Percentiles rank a stretch among this genome's conserved stretches.
phyloP scores from a whole-genome alignment of 805 yeast species.

The Myxozyma mucilagina region DNA sequence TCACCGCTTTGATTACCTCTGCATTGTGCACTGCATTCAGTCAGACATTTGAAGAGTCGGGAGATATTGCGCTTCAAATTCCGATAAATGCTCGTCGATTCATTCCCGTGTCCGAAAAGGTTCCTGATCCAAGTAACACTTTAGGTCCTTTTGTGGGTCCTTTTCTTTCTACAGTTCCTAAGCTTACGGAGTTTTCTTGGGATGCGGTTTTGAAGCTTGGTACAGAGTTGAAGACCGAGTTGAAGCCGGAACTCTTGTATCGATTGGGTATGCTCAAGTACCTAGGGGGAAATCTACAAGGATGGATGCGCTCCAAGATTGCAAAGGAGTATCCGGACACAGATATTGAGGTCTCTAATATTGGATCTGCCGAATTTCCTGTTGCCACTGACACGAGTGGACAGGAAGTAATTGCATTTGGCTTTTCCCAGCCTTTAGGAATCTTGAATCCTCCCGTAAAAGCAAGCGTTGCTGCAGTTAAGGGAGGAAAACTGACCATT shows the following conservation, averaged over 20 bases:
- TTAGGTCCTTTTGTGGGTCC: conserved; percentile 15
- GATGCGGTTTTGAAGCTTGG: not conserved
- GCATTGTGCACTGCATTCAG: not conserved
- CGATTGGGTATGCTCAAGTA: conserved; percentile 7
- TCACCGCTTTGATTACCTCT: conserved; percentile 14
- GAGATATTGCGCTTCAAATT: conserved; percentile 3
- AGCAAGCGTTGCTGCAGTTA: conserved; percentile 2
- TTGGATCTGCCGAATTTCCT: conserved; percentile 12
- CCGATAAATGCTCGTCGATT: conserved; percentile 22
- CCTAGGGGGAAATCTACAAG: conserved; percentile 3
- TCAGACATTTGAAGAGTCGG: not conserved
- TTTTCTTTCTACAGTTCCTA: not conserved
- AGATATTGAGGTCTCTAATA: conserved; percentile 16
- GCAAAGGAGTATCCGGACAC: not conserved
- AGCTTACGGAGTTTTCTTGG: conserved; percentile 10
- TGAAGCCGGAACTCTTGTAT: not conserved
- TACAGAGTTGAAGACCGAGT: conserved; percentile 1
- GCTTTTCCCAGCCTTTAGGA: conserved; percentile 16
- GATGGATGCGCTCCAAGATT: conserved; percentile 2
- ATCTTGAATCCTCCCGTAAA: not conserved
- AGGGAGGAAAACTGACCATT: conserved; percentile 13
- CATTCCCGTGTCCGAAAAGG: not conserved
- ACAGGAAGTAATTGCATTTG: not conserved
- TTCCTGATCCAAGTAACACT: not conserved
- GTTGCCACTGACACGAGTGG: not conserved